Evolutionary conservation across 441 rosid species (phyloP).

Genomic region (Adansonia gregorii): DNA sequence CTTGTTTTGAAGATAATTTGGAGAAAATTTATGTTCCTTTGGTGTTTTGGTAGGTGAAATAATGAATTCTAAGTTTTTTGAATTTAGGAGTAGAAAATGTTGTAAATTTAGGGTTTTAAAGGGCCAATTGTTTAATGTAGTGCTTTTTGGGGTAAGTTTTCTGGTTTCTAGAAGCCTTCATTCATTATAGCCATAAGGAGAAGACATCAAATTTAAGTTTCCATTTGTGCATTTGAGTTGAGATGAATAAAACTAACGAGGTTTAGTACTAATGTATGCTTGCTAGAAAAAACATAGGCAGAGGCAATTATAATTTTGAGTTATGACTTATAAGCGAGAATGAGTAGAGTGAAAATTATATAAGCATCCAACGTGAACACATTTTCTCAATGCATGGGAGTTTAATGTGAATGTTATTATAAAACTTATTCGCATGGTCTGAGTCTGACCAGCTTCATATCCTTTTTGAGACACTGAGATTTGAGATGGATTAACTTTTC

Average conservation of each 20-base stretch:
- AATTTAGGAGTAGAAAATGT: conserved; percentile 17
- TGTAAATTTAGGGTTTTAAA: conserved; percentile 31
- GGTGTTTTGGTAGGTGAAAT: background rate
- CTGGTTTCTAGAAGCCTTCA: background rate
- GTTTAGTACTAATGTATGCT: background rate
- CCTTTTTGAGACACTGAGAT: background rate
- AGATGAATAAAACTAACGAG: background rate
- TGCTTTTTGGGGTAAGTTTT: background rate
- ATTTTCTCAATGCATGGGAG: background rate
- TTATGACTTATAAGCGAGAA: background rate
- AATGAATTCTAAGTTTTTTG: conserved; percentile 33
- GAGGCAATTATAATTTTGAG: background rate
- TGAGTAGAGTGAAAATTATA: background rate
- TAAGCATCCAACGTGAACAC: background rate
- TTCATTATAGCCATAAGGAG: background rate
- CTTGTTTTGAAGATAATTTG: background rate
- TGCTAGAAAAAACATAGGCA: background rate
- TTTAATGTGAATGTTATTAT: conserved; percentile 1
- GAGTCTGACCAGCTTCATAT: background rate
- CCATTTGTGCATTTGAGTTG: background rate
- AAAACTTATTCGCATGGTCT: background rate
- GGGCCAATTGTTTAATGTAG: conserved; percentile 2
- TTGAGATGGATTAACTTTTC: background rate
- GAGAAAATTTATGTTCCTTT: conserved; percentile 16
- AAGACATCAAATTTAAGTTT: conserved; percentile 3